Base-by-base conservation (phyloP, 2,329 filamentous ascomycete genomes). In the Ophiostoma sp. region DNA sequence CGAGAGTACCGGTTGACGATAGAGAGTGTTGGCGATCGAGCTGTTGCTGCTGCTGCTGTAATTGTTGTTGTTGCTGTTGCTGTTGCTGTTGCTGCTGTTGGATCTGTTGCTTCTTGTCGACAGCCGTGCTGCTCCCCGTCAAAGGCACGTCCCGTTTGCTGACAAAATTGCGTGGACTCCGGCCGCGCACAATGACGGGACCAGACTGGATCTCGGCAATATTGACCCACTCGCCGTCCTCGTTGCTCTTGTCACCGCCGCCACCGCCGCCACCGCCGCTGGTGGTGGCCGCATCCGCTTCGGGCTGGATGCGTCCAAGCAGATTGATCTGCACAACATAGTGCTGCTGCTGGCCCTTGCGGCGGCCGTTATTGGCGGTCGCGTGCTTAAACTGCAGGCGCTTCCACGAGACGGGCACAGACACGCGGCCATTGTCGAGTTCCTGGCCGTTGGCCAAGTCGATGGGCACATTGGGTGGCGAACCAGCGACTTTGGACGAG, bases 291-390 rank as follows among this genome's bases (percentile, higher is more conserved):
- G 55, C 66, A 19, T 55, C 69, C 6, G 59, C 71, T n/a, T 63
- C 71, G 17, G 74, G 33, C 92, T 94, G 42, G 50, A 75, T 50
- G 11, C 75, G 73, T 0, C 72, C 76, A 50, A 96, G 84, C 11
- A 98, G 87, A 81, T 91, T 94, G 74, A 98, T 90, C 75, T 93
- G 91, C 66, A 98, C 93, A 1, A 97, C 88, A 80, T 98, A 98
- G 81, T 98, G 95, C 81, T 98, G 95, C 80, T 98, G 95, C 64
- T 98, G 84, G 76, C 97, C 95, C 82, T 98, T 98, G 77, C 95
- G 89, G 71, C 95, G 89, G 15, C 95, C 95, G 80, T 98, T 98
- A 81, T 98, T 98, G 69, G 95, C 95, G 0, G 95, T 98, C 1
- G 95, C 95, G 78, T 97, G 96, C 79, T 97, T 93, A 82, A 98